A percentile compares a stretch with the other conserved stretches of the same genome.
phyloP scores from a whole-genome alignment of 148 eudicot species.

The Silene uniflora region DNA sequence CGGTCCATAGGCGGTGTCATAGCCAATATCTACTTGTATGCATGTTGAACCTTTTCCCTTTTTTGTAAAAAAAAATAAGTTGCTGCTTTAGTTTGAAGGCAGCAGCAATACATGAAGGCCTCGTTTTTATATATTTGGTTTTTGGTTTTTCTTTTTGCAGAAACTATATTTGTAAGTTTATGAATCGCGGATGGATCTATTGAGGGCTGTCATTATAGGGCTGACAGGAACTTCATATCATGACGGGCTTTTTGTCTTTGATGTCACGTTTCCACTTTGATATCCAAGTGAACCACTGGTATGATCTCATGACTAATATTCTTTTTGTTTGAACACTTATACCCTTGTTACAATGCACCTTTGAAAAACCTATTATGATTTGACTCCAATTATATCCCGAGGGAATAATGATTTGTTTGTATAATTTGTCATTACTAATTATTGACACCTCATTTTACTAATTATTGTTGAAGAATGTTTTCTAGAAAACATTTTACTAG shows the following conservation, averaged over 20 bases:
- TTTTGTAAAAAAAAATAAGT: no score
- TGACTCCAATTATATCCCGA: background rate
- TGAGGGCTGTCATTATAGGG: slow-evolving; percentile 70
- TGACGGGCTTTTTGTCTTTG: slow-evolving; percentile 79
- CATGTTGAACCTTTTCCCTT: background rate
- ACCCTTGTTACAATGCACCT: slow-evolving; percentile 1
- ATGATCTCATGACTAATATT: slow-evolving; percentile 16
- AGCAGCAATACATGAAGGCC: no score
- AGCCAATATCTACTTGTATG: no score
- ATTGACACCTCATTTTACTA: no score
- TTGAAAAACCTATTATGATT: no score
- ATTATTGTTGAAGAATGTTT: no score
- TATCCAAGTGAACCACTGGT: slow-evolving; percentile 79
- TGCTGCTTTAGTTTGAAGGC: background rate
- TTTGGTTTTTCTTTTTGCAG: no score
- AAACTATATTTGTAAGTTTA: slow-evolving; percentile 63
- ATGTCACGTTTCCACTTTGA: slow-evolving; percentile 51
- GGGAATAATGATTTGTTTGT: no score
- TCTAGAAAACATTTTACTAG: no score
- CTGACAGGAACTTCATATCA: slow-evolving; percentile 85
- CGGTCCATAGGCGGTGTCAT: no score
- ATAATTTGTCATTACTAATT: no score
- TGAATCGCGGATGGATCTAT: slow-evolving; percentile 66
- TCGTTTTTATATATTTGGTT: no score
- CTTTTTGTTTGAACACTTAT: background rate